Conservation (phyloP, 305 asterid species). For the Caryopteris hybrid region DNA sequence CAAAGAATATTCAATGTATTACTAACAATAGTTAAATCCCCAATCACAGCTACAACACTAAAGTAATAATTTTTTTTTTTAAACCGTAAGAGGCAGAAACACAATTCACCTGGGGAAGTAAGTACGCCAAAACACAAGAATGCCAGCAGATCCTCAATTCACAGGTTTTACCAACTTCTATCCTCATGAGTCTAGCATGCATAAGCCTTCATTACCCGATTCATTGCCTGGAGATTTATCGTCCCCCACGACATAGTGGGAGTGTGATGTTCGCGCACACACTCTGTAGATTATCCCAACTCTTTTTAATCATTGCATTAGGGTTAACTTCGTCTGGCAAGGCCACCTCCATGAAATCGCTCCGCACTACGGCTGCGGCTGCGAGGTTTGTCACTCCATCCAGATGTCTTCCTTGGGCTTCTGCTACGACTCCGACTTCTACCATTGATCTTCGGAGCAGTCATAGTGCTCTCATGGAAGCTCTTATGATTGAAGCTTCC, state of each 20-base stretch:
- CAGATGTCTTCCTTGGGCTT: conserved; percentile 45
- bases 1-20: not conserved
- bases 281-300: not conserved
- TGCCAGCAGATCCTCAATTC: not conserved
- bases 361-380: conserved; percentile 30
- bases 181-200: not conserved
- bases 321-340: conserved; percentile 3
- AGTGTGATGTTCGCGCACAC: conserved; percentile 2
- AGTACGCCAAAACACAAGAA: not conserved
- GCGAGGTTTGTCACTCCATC: conserved; percentile 37
- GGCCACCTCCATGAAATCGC: conserved; percentile 18
- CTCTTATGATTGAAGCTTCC: conserved; percentile 45
- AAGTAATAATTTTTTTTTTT: not conserved
- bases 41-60: too few species aligned
- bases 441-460: conserved; percentile 31
- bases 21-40: conserved; percentile 1
- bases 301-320: not conserved
- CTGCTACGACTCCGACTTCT: conserved; percentile 59
- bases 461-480: conserved; percentile 44
- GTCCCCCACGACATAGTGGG: not conserved
- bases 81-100: not conserved
- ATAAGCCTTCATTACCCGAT: not conserved
- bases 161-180: not conserved
- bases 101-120: not conserved
- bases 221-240: not conserved